Percentiles rank a stretch among this genome's conserved stretches.
Evolutionary conservation across 768 basidiomycete genomes (phyloP).

Genomic region (Agrocybe praecox): DNA sequence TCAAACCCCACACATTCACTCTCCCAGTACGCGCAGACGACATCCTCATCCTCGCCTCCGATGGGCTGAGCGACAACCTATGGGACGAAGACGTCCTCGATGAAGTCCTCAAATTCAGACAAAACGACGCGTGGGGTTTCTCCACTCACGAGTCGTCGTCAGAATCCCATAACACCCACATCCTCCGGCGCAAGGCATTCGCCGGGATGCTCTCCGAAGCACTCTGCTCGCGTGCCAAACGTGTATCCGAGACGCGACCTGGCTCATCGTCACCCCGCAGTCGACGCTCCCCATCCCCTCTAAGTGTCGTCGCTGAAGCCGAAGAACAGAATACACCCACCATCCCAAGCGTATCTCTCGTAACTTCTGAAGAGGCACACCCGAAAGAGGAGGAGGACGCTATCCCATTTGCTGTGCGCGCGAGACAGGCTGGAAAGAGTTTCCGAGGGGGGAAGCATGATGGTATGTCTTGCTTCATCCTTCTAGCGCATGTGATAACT

Average conservation of each 20-base stretch:
- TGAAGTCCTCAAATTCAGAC: constrained; percentile 66
- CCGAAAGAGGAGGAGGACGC: constrained; percentile 47
- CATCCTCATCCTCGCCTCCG: constrained; percentile 79
- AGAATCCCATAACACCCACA: constrained; percentile 7
- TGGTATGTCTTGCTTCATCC: constrained; percentile 45
- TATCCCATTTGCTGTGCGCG: constrained; percentile 84
- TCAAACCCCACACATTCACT: constrained; percentile 52
- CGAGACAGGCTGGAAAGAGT: constrained; percentile 68
- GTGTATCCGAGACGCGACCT: constrained; percentile 57
- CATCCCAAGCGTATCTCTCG: constrained; percentile 6
- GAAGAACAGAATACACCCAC: not conserved
- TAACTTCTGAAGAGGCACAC: constrained; percentile 9
- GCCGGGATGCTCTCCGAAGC: constrained; percentile 79
- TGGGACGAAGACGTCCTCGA: constrained; percentile 90
- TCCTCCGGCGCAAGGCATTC: constrained; percentile 44
- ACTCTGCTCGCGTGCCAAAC: constrained; percentile 74
- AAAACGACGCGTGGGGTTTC: constrained; percentile 15
- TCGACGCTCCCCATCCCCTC: constrained; percentile 4
- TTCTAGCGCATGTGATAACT: no score
- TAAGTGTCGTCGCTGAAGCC: constrained; percentile 18
- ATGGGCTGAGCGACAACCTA: constrained; percentile 84
- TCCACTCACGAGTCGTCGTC: not conserved
- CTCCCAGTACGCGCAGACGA: constrained; percentile 73
- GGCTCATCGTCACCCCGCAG: constrained; percentile 1
- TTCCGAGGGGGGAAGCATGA: constrained; percentile 87